A percentile compares a stretch with the other conserved stretches of the same genome.
phyloP scores from a whole-genome alignment of 2,329 filamentous ascomycete genomes.

The Ascocoryne sarcoides region DNA sequence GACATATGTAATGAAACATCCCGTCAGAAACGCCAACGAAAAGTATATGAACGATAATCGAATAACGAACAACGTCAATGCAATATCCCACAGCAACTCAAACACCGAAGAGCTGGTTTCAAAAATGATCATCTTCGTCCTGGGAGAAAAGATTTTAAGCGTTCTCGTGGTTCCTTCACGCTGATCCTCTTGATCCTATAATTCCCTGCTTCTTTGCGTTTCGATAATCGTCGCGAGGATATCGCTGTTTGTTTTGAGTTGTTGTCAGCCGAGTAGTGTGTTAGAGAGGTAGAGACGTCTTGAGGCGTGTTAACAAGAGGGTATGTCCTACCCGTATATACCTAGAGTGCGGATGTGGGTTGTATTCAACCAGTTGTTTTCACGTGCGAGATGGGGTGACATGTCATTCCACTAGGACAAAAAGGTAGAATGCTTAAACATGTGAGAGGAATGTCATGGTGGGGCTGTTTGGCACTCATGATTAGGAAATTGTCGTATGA shows the following conservation, averaged over 20 bases:
- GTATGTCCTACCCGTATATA: too few relatives aligned
- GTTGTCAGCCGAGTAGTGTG: too few relatives aligned
- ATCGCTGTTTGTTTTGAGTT: too few relatives aligned
- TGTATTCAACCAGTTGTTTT: background rate
- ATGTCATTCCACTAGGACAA: background rate
- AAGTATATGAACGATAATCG: slow-evolving; percentile 29
- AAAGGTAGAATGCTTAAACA: too few relatives aligned
- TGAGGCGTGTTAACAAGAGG: too few relatives aligned
- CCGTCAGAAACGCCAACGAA: slow-evolving; percentile 21
- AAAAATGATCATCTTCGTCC: slow-evolving; percentile 19
- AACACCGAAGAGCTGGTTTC: slow-evolving; percentile 28
- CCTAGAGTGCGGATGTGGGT: too few relatives aligned
- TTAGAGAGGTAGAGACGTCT: too few relatives aligned
- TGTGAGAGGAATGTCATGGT: background rate
- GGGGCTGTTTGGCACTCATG: too few relatives aligned
- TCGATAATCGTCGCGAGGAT: too few relatives aligned
- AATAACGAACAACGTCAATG: slow-evolving; percentile 30
- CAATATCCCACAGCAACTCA: slow-evolving; percentile 32
- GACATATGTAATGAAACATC: slow-evolving; percentile 12
- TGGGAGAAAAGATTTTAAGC: background rate
- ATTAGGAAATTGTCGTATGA: too few relatives aligned
- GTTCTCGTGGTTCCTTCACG: background rate
- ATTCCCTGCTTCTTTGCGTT: too few relatives aligned
- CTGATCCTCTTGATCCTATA: background rate
- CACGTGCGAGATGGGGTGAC: background rate